Evolutionary conservation across 208 protist genomes (phyloP).

Genomic region (Trypanosoma melophagium): DNA sequence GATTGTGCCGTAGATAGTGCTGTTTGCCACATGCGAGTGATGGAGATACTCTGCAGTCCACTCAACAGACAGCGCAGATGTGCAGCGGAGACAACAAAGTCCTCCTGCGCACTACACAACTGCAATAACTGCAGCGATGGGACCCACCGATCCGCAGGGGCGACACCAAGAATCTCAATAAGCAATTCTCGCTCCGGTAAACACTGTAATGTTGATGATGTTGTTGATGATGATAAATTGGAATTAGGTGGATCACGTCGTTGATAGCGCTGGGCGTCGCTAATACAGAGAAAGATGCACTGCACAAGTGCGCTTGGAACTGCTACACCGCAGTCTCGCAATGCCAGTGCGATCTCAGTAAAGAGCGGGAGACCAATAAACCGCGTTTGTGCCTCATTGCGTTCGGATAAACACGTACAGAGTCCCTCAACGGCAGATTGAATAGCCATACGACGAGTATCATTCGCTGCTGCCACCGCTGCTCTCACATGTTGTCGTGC

Average conservation of each 20-base stretch:
- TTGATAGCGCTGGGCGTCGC: conserved; percentile 24
- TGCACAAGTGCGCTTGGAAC: conserved; percentile 68
- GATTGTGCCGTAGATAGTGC: conserved; percentile 43
- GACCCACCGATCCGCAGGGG: conserved; percentile 41
- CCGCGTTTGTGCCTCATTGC: conserved; percentile 65
- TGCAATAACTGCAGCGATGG: conserved; percentile 45
- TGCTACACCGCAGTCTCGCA: conserved; percentile 30
- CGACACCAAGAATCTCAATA: conserved; percentile 4
- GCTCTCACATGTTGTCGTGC: not conserved
- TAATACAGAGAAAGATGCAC: conserved; percentile 68
- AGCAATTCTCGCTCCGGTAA: conserved; percentile 25
- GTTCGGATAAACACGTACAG: conserved; percentile 45
- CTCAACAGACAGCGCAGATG: conserved; percentile 63
- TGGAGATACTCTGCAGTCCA: conserved; percentile 70
- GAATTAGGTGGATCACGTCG: not conserved
- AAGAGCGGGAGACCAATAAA: conserved; percentile 53
- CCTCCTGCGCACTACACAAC: conserved; percentile 13
- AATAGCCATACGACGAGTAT: conserved; percentile 31
- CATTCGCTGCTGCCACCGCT: not conserved
- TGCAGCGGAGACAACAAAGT: conserved; percentile 47
- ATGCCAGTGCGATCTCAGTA: conserved; percentile 25
- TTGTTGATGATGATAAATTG: not conserved
- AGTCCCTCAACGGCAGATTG: conserved; percentile 47
- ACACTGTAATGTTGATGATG: not conserved
- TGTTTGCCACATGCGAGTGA: conserved; percentile 46